Conservation (phyloP, 83 land plant species). For the Picea abies region DNA sequence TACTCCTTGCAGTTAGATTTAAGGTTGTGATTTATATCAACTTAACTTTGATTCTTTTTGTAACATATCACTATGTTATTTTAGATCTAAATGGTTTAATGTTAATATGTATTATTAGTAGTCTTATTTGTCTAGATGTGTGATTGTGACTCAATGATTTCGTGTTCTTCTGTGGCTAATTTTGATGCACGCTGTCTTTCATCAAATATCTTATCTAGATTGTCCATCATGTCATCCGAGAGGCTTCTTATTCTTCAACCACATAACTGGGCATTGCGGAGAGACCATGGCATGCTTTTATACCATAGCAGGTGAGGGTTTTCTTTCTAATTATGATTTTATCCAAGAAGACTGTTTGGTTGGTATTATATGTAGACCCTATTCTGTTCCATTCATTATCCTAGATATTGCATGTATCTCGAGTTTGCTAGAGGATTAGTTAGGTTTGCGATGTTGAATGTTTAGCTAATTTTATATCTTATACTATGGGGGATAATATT, state of each 20-base stretch:
- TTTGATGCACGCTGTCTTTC: not conserved
- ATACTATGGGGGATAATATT: not conserved
- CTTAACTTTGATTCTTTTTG: not conserved
- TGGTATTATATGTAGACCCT: not conserved
- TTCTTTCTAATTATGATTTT: not conserved
- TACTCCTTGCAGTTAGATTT: not conserved
- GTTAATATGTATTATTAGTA: not conserved
- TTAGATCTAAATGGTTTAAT: not conserved
- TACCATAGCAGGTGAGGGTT: constrained; percentile 47
- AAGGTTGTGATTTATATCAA: not conserved
- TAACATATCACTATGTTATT: not conserved
- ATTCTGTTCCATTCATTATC: not conserved
- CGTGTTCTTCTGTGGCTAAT: not conserved
- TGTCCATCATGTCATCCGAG: constrained; percentile 77
- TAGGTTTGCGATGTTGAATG: not conserved
- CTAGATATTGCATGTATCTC: not conserved
- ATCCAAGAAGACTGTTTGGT: not conserved
- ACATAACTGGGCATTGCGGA: constrained; percentile 57
- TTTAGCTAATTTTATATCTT: not conserved
- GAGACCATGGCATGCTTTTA: constrained; percentile 75
- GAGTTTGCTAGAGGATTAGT: constrained; percentile 2
- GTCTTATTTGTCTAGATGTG: not conserved
- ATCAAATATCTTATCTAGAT: constrained; percentile 27
- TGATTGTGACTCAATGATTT: constrained; percentile 3
- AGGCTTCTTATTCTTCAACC: constrained; percentile 70